Evolutionary conservation across 2,329 filamentous ascomycete species (phyloP).

Genomic region (Fusarium metavorans): DNA sequence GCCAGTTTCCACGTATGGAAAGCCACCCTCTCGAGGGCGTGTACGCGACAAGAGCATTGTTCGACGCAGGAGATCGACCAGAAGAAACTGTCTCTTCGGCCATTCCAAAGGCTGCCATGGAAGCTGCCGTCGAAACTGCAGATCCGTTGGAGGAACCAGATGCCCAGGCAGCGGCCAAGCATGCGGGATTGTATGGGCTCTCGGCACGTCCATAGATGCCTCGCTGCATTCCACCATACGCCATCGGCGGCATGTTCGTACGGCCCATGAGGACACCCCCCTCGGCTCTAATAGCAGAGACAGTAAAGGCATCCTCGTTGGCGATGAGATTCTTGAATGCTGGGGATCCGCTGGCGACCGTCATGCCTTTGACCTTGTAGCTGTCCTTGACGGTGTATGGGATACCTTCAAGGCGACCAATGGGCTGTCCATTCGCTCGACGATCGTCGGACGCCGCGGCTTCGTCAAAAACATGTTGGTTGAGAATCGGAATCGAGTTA

Average conservation of each 20-base stretch:
- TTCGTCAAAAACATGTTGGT: neutral
- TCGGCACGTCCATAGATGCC: conserved; percentile 68
- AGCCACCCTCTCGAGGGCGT: conserved; percentile 66
- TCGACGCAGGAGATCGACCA: neutral
- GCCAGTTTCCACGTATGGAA: conserved; percentile 64
- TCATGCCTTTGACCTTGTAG: conserved; percentile 66
- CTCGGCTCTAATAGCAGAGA: conserved; percentile 45
- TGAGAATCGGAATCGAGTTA: neutral
- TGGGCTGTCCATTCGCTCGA: conserved; percentile 15
- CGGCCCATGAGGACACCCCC: conserved; percentile 53
- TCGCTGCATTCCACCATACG: conserved; percentile 69
- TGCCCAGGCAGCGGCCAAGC: conserved; percentile 65
- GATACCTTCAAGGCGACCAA: conserved; percentile 61
- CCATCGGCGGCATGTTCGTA: conserved; percentile 70
- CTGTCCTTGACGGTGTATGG: conserved; percentile 69
- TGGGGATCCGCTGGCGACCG: conserved; percentile 64
- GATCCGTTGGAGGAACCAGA: conserved; percentile 70
- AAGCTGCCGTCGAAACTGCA: conserved; percentile 52
- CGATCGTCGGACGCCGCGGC: neutral
- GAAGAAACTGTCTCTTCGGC: neutral
- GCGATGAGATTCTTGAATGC: conserved; percentile 64
- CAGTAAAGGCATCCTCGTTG: conserved; percentile 64
- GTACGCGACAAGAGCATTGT: conserved; percentile 56
- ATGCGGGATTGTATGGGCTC: conserved; percentile 65
- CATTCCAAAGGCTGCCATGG: neutral